Evolutionary conservation across 768 basidiomycete species (phyloP).

Genomic region (Mycena chlorophos): DNA sequence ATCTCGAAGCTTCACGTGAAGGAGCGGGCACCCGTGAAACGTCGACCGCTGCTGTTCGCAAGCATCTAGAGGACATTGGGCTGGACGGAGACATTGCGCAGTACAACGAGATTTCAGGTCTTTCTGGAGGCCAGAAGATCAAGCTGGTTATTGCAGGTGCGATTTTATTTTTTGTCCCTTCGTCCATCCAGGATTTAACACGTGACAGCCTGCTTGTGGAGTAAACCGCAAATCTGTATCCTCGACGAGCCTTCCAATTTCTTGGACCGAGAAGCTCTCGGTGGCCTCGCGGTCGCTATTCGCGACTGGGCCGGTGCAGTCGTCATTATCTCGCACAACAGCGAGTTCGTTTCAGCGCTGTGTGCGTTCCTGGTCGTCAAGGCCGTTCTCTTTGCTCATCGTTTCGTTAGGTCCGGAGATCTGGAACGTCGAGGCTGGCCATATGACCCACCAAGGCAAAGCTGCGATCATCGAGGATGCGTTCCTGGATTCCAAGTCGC

Average conservation of each 20-base stretch:
- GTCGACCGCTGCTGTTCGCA: slow-evolving; percentile 73
- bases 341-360: slow-evolving; percentile 80
- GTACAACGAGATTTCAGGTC: slow-evolving; percentile 93
- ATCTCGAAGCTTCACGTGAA: slow-evolving; percentile 93
- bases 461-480: slow-evolving; percentile 80
- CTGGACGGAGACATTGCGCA: slow-evolving; percentile 97
- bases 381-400: background rate
- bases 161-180: background rate
- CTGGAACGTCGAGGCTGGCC: slow-evolving; percentile 89
- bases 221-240: slow-evolving; percentile 84
- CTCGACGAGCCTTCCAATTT: slow-evolving; percentile 96
- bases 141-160: slow-evolving; percentile 84
- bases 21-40: slow-evolving; percentile 93
- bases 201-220: slow-evolving; percentile 94
- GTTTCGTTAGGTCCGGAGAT: slow-evolving; percentile 74
- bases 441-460: slow-evolving; percentile 87
- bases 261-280: slow-evolving; percentile 93
- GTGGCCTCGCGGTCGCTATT: slow-evolving; percentile 93
- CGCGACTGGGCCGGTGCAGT: slow-evolving; percentile 93
- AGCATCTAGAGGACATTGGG: slow-evolving; percentile 93
- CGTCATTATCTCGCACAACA: slow-evolving; percentile 95
- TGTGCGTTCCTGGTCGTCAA: too few relatives aligned
- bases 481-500: slow-evolving; percentile 68
- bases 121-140: slow-evolving; percentile 97
- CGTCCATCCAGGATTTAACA: slow-evolving; percentile 69